Evolutionary conservation across 768 basidiomycete species (phyloP), one percentile per base, ranked within the genome.

Genomic region (Gloeopeniophorella convolvens): DNA sequence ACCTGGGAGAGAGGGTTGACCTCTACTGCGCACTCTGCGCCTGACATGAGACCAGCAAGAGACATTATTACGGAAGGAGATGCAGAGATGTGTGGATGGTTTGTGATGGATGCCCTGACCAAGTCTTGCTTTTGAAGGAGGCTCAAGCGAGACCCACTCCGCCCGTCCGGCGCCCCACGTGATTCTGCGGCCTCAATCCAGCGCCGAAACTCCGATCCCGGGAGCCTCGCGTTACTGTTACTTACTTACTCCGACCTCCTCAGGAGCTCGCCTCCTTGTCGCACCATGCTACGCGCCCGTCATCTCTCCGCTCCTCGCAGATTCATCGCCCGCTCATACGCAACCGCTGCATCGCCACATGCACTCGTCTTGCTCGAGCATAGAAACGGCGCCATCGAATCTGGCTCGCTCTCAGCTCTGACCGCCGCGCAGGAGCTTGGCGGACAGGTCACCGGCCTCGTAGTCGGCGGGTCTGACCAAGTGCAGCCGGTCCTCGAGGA

Each of bases 291-390:
- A 21, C 48, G 51, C 31, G 15, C 31, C 8, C n/a, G 20, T 8
- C 45, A 50, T 4, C 23, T 55, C 12, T 7, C 31, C 6, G 26
- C 26, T 15, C 34, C 47, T 11, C 39, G 26, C 21, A 24, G 55
- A 32, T 9, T 46, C 26, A 44, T 62, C 24, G 26, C 39, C 42
- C 69, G 82, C 51, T 63, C 72, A 5, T 89, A 87, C 63, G 78
- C 85, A 4, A 77, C 83, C 3, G 66, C 76, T 20, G 50, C 75
- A 4, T 70, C 80, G 27, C 82, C 86, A 0, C 83, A 87, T 67
- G 82, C 86, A 1, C 79, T 96, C 4, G 83, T 96, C n/a, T 84
- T 89, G 57, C 73, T 97, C 40, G 95, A 97, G 66, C 92, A 97
- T 63, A 78, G 80, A 39, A 73, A 79, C 42, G 91, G 91, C 31